Percentiles rank a stretch among this genome's conserved stretches.
Conservation (phyloP, 805 yeast genomes). For the Saturnispora sanitii region DNA sequence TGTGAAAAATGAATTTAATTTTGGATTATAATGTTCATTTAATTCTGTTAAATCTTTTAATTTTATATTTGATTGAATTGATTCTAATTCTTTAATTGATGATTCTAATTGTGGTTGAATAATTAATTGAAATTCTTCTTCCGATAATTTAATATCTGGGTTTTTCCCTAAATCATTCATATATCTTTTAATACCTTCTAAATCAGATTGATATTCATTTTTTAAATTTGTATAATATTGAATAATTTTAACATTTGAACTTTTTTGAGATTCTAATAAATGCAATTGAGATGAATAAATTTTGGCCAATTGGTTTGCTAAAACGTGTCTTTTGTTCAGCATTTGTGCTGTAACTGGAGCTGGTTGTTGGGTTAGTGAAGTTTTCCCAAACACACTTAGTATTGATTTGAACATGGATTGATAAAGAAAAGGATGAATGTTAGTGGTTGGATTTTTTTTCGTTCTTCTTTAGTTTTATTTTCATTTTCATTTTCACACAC, state of each 20-base stretch:
- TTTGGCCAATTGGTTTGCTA: slow-evolving; percentile 6
- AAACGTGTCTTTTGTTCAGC: slow-evolving; percentile 6
- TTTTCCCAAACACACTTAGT: slow-evolving; percentile 6
- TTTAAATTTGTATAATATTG: slow-evolving; percentile 9
- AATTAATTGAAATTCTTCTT: slow-evolving; percentile 6
- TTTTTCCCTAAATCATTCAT: neutral
- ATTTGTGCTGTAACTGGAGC: slow-evolving; percentile 11
- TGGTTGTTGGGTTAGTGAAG: slow-evolving; percentile 1
- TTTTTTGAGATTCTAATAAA: neutral
- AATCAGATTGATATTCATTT: slow-evolving; percentile 2
- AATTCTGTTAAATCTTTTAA: slow-evolving; percentile 16
- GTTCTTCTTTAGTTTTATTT: too few relatives aligned
- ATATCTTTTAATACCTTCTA: slow-evolving; percentile 1
- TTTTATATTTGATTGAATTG: slow-evolving; percentile 8
- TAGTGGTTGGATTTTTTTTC: neutral
- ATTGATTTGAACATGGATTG: slow-evolving; percentile 10
- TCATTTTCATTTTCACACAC: neutral
- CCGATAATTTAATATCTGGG: slow-evolving; percentile 1
- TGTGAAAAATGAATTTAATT: slow-evolving; percentile 18
- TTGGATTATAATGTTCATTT: slow-evolving; percentile 14
- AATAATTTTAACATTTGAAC: neutral
- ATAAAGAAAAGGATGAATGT: neutral
- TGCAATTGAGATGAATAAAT: slow-evolving; percentile 12
- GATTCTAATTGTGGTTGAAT: slow-evolving; percentile 9
- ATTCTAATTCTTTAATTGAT: slow-evolving; percentile 11